phyloP scores from a whole-genome alignment of 2,329 filamentous ascomycete genomes.

The Colletotrichum destructivum region DNA sequence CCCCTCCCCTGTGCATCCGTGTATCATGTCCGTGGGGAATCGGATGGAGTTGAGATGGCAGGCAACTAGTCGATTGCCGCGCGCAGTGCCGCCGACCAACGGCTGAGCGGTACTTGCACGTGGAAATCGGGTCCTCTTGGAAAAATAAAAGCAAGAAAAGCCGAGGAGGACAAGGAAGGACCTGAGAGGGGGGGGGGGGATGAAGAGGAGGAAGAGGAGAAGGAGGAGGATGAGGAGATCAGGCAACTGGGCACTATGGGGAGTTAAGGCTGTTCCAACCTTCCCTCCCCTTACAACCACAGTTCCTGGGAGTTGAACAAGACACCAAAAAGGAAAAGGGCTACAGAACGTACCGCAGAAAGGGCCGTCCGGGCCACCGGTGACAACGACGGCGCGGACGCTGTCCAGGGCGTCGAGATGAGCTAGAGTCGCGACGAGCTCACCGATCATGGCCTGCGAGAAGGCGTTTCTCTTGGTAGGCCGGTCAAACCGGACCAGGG shows the following conservation, averaged over 20 bases:
- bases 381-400: conserved; percentile 56
- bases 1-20: neutral
- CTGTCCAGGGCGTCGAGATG: conserved; percentile 39
- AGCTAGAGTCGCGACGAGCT: conserved; percentile 53
- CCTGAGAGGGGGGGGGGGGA: no score
- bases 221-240: no score
- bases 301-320: neutral
- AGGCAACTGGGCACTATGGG: neutral
- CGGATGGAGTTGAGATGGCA: conserved; percentile 32
- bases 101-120: conserved; percentile 14
- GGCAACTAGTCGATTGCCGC: conserved; percentile 17
- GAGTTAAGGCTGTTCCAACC: neutral
- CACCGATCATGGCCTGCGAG: conserved; percentile 64
- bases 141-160: conserved; percentile 6
- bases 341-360: conserved; percentile 54
- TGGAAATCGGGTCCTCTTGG: neutral
- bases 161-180: neutral
- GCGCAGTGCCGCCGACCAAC: conserved; percentile 2
- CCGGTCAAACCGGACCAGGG: conserved; percentile 53
- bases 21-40: conserved; percentile 41
- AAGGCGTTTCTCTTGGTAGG: conserved; percentile 73
- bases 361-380: conserved; percentile 50
- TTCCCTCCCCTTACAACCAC: neutral
- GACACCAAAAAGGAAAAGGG: neutral
- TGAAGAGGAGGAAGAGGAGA: no score